A percentile compares a stretch with the other conserved stretches of the same genome.
These are phyloP conservation scores for Margaritispora aquatica DNA, from an alignment of 495 filamentous ascomycete genomes.

Conservation along the genomic window DNA sequence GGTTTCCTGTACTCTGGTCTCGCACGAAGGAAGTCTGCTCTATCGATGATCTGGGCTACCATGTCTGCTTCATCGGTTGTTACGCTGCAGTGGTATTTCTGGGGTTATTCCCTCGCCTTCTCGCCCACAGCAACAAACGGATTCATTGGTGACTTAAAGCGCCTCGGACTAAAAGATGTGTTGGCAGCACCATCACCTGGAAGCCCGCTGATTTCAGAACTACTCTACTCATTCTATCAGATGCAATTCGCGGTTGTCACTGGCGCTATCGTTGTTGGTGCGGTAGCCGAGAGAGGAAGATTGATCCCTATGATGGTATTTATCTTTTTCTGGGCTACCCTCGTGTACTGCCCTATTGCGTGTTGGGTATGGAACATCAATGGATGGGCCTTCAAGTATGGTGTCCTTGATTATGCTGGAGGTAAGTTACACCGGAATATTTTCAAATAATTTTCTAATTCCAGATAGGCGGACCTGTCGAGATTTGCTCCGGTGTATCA, in stretches of 20 bases:
- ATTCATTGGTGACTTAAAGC: slow-evolving; percentile 80
- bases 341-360: slow-evolving; percentile 93
- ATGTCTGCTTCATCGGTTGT: slow-evolving; percentile 85
- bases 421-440: not conserved
- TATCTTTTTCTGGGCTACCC: slow-evolving; percentile 88
- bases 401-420: slow-evolving; percentile 93
- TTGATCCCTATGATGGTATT: slow-evolving; percentile 93
- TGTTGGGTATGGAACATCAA: slow-evolving; percentile 95
- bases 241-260: slow-evolving; percentile 95
- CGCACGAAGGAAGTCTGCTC: slow-evolving; percentile 87
- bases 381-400: slow-evolving; percentile 88
- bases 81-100: slow-evolving; percentile 98
- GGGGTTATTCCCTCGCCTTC: slow-evolving; percentile 93
- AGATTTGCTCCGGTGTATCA: slow-evolving; percentile 88
- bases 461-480: slow-evolving; percentile 75
- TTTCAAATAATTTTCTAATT: not conserved
- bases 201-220: slow-evolving; percentile 72
- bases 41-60: slow-evolving; percentile 88
- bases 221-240: slow-evolving; percentile 87
- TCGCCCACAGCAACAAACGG: slow-evolving; percentile 69
- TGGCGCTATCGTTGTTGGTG: slow-evolving; percentile 85
- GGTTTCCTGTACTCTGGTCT: slow-evolving; percentile 86
- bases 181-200: slow-evolving; percentile 75
- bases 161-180: slow-evolving; percentile 77
- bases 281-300: slow-evolving; percentile 88